A percentile compares a stretch with the other conserved stretches of the same genome.
Conservation (phyloP, 331 rosid species). For the Prunus yedoensis region DNA sequence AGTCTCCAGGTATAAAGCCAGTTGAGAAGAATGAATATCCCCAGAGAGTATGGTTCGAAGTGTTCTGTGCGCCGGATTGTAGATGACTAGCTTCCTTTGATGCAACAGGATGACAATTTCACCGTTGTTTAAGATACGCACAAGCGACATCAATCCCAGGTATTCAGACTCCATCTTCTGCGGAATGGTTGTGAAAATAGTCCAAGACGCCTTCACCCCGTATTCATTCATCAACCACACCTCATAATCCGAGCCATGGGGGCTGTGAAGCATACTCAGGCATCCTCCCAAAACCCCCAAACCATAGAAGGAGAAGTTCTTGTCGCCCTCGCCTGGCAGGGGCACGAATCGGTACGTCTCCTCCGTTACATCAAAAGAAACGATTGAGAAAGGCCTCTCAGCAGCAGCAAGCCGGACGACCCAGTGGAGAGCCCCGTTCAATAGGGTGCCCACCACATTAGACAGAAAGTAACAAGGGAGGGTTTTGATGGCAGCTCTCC, state of each 20-base stretch:
- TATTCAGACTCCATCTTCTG: slow-evolving; percentile 19
- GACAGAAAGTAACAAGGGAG: slow-evolving; percentile 15
- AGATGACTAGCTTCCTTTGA: slow-evolving; percentile 8
- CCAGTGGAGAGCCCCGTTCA: slow-evolving; percentile 23
- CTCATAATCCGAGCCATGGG: slow-evolving; percentile 12
- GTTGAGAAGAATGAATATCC: slow-evolving; percentile 3
- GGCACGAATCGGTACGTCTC: slow-evolving; percentile 12
- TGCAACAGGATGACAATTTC: slow-evolving; percentile 15
- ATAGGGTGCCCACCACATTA: slow-evolving; percentile 5
- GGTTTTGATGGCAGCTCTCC: neutral
- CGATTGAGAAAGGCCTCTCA: slow-evolving; percentile 6
- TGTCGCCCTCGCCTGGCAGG: slow-evolving; percentile 15
- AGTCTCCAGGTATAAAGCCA: slow-evolving; percentile 7
- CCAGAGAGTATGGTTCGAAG: slow-evolving; percentile 1
- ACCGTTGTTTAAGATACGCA: neutral
- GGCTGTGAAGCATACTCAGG: slow-evolving; percentile 21
- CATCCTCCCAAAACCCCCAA: slow-evolving; percentile 19
- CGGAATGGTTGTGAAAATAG: slow-evolving; percentile 17
- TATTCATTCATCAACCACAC: slow-evolving; percentile 18
- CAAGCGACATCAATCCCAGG: slow-evolving; percentile 17
- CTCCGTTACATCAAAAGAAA: slow-evolving; percentile 3
- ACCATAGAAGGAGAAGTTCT: slow-evolving; percentile 13
- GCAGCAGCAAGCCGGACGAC: neutral
- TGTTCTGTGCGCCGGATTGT: slow-evolving; percentile 8
- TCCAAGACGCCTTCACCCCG: slow-evolving; percentile 18